phyloP scores from a whole-genome alignment of 768 basidiomycete genomes.

The Leccinellum albellum region DNA sequence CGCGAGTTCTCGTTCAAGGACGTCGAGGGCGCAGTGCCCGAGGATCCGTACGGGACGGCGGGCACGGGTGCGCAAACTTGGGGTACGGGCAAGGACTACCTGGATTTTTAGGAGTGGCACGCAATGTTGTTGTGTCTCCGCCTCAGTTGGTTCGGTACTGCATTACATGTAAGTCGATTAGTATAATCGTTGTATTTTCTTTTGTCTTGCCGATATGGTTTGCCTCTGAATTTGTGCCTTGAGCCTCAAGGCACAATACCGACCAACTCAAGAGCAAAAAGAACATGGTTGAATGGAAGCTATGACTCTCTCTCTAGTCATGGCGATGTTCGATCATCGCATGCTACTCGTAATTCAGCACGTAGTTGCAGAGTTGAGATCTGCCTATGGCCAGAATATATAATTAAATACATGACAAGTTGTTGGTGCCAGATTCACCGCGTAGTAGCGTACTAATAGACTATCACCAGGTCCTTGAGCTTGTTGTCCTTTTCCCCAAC shows the following conservation, averaged over 20 bases:
- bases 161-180: neutral
- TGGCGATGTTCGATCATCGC: too few relatives aligned
- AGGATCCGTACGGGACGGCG: slow-evolving; percentile 49
- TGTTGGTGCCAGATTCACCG: neutral
- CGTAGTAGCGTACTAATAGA: neutral
- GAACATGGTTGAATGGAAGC: too few relatives aligned
- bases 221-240: neutral
- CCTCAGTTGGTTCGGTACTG: neutral
- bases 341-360: neutral
- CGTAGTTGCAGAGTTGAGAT: too few relatives aligned
- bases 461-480: neutral
- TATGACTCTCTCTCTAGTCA: too few relatives aligned
- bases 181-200: too few relatives aligned
- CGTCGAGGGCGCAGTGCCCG: slow-evolving; percentile 46
- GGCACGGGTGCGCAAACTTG: slow-evolving; percentile 41
- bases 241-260: neutral
- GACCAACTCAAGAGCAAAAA: too few relatives aligned
- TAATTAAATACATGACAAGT: neutral
- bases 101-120: slow-evolving; percentile 44
- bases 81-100: slow-evolving; percentile 49
- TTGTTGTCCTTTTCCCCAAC: neutral
- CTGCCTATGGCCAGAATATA: too few relatives aligned
- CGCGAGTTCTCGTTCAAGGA: slow-evolving; percentile 81
- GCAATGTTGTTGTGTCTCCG: neutral
- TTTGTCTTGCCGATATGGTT: too few relatives aligned